Conservation (phyloP, 345 rosid species). For the Salix viminalis region DNA sequence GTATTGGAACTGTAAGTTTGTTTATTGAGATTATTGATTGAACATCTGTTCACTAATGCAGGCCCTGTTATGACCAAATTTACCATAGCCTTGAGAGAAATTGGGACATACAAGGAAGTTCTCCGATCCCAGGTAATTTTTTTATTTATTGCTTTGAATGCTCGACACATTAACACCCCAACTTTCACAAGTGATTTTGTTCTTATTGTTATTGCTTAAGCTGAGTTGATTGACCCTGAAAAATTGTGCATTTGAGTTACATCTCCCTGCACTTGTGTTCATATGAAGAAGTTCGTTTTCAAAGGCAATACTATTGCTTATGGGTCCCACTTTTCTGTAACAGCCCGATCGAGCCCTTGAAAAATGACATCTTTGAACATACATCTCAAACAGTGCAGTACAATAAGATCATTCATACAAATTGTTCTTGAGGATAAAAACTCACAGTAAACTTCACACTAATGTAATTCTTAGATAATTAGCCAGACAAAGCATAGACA, state of each 20-base stretch:
- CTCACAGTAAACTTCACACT: neutral
- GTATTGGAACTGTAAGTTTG: neutral
- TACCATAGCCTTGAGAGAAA: constrained; percentile 97
- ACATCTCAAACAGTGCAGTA: neutral
- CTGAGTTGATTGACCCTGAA: neutral
- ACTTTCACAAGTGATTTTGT: neutral
- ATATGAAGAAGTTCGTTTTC: neutral
- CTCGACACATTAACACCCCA: neutral
- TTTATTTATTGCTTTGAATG: neutral
- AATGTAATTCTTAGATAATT: neutral
- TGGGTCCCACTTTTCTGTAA: neutral
- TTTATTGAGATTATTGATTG: constrained; percentile 11
- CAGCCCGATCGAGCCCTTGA: neutral
- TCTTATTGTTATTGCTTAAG: neutral
- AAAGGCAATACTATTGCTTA: neutral
- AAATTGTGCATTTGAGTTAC: neutral
- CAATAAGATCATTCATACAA: neutral
- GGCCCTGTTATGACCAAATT: constrained; percentile 99
- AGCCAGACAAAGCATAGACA: neutral
- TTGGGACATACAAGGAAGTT: constrained; percentile 96
- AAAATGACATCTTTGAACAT: neutral
- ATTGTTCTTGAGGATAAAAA: neutral
- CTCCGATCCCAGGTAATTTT: constrained; percentile 84
- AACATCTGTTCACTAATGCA: constrained; percentile 27
- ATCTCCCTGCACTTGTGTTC: neutral